Conservation (phyloP, 805 yeast genomes). For the Starmerella floricola region DNA sequence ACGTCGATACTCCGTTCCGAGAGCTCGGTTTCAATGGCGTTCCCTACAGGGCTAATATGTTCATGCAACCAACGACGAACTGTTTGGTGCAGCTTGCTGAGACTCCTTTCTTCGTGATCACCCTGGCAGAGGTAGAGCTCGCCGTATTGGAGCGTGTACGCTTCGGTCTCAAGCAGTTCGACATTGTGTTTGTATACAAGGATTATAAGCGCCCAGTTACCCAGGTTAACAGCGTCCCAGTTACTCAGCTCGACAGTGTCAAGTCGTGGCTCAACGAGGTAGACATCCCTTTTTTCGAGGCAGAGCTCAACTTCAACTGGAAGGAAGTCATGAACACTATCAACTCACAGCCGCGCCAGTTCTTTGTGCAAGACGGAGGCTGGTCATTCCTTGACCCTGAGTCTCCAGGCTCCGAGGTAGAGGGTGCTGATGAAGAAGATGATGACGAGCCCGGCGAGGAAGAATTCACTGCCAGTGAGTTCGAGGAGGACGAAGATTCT, state of each 20-base stretch:
- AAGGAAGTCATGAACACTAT: constrained; percentile 87
- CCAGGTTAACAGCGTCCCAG: constrained; percentile 89
- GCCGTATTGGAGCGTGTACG: constrained; percentile 95
- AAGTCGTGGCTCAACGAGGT: constrained; percentile 97
- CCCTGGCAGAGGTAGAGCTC: constrained; percentile 81
- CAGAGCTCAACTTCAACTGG: constrained; percentile 95
- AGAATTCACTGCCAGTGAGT: constrained; percentile 52
- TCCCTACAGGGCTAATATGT: constrained; percentile 85
- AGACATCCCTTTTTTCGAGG: constrained; percentile 88
- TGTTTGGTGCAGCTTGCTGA: constrained; percentile 89
- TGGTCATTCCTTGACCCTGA: constrained; percentile 90
- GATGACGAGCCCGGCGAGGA: constrained; percentile 55
- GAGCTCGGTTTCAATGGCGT: constrained; percentile 97
- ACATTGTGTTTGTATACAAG: constrained; percentile 89
- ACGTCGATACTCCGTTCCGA: constrained; percentile 86
- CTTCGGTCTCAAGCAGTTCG: constrained; percentile 92
- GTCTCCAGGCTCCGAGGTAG: constrained; percentile 45
- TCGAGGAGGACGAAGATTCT: constrained; percentile 36
- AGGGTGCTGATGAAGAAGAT: constrained; percentile 43
- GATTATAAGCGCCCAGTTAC: constrained; percentile 80
- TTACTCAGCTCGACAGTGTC: constrained; percentile 79
- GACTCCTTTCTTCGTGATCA: constrained; percentile 87
- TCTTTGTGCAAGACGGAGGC: constrained; percentile 78
- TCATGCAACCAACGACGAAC: constrained; percentile 94
- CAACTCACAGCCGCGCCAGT: constrained; percentile 83